These are phyloP conservation scores for Hirschfeldia incana DNA, from an alignment of 345 rosid genomes.

Conservation along the genomic window DNA sequence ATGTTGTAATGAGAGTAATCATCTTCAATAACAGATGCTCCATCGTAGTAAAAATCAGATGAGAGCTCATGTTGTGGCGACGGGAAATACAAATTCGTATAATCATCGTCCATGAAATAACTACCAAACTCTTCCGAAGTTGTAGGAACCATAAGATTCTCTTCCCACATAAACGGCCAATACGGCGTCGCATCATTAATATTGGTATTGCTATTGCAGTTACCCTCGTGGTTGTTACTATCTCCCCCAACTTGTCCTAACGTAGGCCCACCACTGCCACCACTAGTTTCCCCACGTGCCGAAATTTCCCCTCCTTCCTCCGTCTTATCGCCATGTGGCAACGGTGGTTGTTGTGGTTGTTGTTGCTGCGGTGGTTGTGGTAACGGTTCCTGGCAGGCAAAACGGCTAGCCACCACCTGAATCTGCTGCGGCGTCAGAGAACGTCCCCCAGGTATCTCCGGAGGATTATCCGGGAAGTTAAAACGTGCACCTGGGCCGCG, in stretches of 20 bases:
- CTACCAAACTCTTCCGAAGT: conserved; percentile 16
- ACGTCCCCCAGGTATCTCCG: conserved; percentile 47
- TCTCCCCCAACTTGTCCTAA: conserved; percentile 32
- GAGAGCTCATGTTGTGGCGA: conserved; percentile 26
- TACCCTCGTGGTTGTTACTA: not conserved
- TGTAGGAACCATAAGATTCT: conserved; percentile 23
- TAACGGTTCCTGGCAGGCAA: conserved; percentile 40
- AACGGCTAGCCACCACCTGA: conserved; percentile 57
- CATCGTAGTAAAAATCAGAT: conserved; percentile 42
- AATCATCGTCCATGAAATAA: conserved; percentile 22
- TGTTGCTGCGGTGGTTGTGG: not conserved
- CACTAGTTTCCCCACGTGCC: conserved; percentile 31
- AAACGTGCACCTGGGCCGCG: conserved; percentile 66
- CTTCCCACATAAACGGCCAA: conserved; percentile 34
- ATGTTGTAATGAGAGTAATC: conserved; percentile 30
- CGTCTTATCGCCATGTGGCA: conserved; percentile 21
- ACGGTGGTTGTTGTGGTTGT: not conserved
- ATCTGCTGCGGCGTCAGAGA: conserved; percentile 56
- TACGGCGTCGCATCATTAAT: conserved; percentile 13
- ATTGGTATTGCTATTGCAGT: not conserved
- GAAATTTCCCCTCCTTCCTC: conserved; percentile 9
- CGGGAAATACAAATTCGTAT: conserved; percentile 19
- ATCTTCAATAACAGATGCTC: conserved; percentile 32
- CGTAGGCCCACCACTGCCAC: conserved; percentile 35
- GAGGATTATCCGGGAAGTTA: conserved; percentile 68